Conservation (phyloP, 495 filamentous ascomycete genomes). For the Lichina pygmaea region DNA sequence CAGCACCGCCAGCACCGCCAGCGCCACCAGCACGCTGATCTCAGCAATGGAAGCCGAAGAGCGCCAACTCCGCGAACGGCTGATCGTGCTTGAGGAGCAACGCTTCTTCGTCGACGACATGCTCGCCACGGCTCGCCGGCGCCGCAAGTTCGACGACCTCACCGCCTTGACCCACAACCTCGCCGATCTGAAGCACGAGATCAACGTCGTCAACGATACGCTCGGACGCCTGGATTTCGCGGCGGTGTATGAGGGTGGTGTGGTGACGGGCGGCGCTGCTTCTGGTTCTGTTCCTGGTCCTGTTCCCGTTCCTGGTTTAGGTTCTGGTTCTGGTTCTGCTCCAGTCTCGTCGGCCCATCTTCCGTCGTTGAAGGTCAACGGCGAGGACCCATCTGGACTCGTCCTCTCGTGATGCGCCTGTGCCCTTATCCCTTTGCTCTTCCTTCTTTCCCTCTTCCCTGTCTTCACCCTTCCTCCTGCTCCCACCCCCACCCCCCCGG, state of each 20-base stretch:
- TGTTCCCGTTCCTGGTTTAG: too few relatives aligned
- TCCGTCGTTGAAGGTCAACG: too few relatives aligned
- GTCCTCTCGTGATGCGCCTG: too few relatives aligned
- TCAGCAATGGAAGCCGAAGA: conserved; percentile 64
- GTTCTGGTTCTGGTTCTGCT: not conserved
- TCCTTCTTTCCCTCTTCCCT: not conserved
- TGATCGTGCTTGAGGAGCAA: conserved; percentile 89
- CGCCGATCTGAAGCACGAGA: conserved; percentile 64
- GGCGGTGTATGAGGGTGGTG: conserved; percentile 8
- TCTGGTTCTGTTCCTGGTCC: not conserved
- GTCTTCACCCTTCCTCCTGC: too few relatives aligned
- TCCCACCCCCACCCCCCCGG: too few relatives aligned
- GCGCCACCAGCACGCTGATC: conserved; percentile 26
- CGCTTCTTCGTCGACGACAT: conserved; percentile 75
- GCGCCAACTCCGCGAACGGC: conserved; percentile 52
- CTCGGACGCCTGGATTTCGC: conserved; percentile 27
- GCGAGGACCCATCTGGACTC: too few relatives aligned
- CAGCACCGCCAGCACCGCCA: conserved; percentile 28
- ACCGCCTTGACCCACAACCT: conserved; percentile 51
- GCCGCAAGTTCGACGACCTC: conserved; percentile 76
- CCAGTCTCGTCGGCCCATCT: too few relatives aligned
- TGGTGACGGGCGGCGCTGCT: not conserved
- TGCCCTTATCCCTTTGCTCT: not conserved
- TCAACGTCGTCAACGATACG: conserved; percentile 32
- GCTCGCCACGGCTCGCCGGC: conserved; percentile 55